These are phyloP conservation scores for Venturia carpophila DNA, from an alignment of 2,329 filamentous ascomycete genomes.

Conservation along the genomic window DNA sequence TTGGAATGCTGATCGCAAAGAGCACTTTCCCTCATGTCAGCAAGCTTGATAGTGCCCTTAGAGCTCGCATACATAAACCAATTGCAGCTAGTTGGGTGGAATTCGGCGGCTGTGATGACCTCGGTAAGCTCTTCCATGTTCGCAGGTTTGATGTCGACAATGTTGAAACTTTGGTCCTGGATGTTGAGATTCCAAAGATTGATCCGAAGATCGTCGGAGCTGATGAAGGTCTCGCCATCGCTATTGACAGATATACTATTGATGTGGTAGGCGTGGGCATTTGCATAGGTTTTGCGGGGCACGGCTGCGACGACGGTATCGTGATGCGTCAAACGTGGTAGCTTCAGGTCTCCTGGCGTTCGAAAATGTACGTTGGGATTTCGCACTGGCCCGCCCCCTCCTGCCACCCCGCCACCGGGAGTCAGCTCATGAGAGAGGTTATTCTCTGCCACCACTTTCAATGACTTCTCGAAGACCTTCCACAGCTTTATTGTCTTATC, in stretches of 20 bases:
- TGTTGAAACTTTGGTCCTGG: slow-evolving; percentile 99
- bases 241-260: slow-evolving; percentile 99
- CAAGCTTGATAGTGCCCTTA: slow-evolving; percentile 97
- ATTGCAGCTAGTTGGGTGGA: slow-evolving; percentile 94
- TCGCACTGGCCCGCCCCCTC: slow-evolving; percentile 70
- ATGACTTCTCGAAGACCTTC: slow-evolving; percentile 99
- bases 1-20: slow-evolving; percentile 95
- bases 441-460: slow-evolving; percentile 98
- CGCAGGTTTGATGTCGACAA: slow-evolving; percentile 98
- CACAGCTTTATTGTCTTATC: slow-evolving; percentile 99
- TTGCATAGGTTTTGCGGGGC: slow-evolving; percentile 91
- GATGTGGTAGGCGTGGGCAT: slow-evolving; percentile 98
- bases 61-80: slow-evolving; percentile 99
- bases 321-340: slow-evolving; percentile 93
- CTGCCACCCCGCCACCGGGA: slow-evolving; percentile 58
- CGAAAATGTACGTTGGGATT: slow-evolving; percentile 69
- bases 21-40: slow-evolving; percentile 95
- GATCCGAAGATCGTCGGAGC: slow-evolving; percentile 93
- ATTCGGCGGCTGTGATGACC: slow-evolving; percentile 96
- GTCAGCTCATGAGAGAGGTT: slow-evolving; percentile 94
- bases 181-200: slow-evolving; percentile 99
- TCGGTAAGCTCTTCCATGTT: slow-evolving; percentile 99
- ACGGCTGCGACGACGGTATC: slow-evolving; percentile 97
- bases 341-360: slow-evolving; percentile 74
- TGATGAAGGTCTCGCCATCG: slow-evolving; percentile 98